A percentile compares a stretch with the other conserved stretches of the same genome.
These are phyloP conservation scores for Fusarium sp. DNA, from an alignment of 2,329 filamentous ascomycete species.

Conservation along the genomic window DNA sequence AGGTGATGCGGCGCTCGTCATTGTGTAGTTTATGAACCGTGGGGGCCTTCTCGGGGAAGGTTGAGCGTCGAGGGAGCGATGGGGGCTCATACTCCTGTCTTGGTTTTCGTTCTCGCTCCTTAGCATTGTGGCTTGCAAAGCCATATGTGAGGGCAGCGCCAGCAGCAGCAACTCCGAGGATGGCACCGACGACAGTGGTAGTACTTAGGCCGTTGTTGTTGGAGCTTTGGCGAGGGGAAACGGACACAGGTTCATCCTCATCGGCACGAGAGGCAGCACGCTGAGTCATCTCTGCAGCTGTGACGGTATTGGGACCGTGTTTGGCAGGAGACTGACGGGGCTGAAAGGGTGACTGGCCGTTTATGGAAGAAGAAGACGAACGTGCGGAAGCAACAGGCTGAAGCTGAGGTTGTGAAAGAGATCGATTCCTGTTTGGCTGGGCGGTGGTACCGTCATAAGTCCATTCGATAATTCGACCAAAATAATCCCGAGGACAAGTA, in stretches of 20 bases:
- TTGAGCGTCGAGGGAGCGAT: slow-evolving; percentile 53
- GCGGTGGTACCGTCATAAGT: slow-evolving; percentile 53
- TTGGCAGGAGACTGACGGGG: slow-evolving; percentile 30
- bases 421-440: slow-evolving; percentile 26
- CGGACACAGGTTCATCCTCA: slow-evolving; percentile 31
- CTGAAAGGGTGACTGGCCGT: slow-evolving; percentile 31
- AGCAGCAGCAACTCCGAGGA: slow-evolving; percentile 83
- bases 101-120: slow-evolving; percentile 54
- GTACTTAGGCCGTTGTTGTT: slow-evolving; percentile 57
- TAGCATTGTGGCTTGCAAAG: slow-evolving; percentile 62
- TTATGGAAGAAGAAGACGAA: slow-evolving; percentile 35
- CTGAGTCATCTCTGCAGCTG: slow-evolving; percentile 36
- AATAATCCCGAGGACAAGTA: slow-evolving; percentile 46
- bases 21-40: slow-evolving; percentile 35
- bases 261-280: slow-evolving; percentile 29
- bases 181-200: slow-evolving; percentile 74
- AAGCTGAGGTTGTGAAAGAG: slow-evolving; percentile 35
- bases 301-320: slow-evolving; percentile 32
- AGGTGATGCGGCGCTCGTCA: slow-evolving; percentile 30
- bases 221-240: slow-evolving; percentile 47
- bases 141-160: slow-evolving; percentile 72
- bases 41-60: slow-evolving; percentile 54
- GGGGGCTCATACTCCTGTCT: slow-evolving; percentile 54
- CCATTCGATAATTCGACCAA: slow-evolving; percentile 58
- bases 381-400: slow-evolving; percentile 26